Evolutionary conservation across 192 early-diverging fungal genomes (phyloP).

Genomic region (Diversispora epigaea): DNA sequence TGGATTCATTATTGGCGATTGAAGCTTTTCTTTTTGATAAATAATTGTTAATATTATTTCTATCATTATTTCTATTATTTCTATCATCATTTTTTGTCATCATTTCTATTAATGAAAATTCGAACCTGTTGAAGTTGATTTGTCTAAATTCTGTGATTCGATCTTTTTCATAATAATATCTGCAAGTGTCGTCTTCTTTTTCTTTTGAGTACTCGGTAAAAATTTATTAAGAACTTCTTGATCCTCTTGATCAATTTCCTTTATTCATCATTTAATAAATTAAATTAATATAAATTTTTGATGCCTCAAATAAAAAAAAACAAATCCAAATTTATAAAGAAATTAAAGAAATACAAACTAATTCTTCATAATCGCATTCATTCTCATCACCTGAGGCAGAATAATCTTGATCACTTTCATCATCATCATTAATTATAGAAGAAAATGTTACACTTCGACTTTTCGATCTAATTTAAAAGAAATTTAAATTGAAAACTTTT

Average conservation of each 20-base stretch:
- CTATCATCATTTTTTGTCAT: constrained; percentile 20
- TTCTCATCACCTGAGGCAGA: constrained; percentile 65
- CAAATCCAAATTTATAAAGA: constrained; percentile 15
- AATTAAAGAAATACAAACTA: constrained; percentile 37
- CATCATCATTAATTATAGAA: constrained; percentile 41
- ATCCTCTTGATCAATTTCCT: constrained; percentile 80
- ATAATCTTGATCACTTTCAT: constrained; percentile 57
- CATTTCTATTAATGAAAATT: not conserved
- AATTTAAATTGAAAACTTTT: no score
- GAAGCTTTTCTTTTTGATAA: constrained; percentile 41
- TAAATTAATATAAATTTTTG: constrained; percentile 32
- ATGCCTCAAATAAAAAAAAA: not conserved
- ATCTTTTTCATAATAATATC: constrained; percentile 98
- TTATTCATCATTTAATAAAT: constrained; percentile 5
- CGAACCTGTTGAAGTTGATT: constrained; percentile 35
- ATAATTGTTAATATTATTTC: constrained; percentile 30
- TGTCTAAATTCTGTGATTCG: constrained; percentile 63
- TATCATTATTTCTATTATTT: constrained; percentile 17
- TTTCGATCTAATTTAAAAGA: not conserved
- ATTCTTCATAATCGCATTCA: constrained; percentile 69
- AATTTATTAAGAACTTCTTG: constrained; percentile 86
- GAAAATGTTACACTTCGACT: constrained; percentile 35
- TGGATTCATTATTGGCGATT: constrained; percentile 67
- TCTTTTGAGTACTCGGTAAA: constrained; percentile 77
- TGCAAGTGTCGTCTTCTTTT: constrained; percentile 89